phyloP scores from a whole-genome alignment of 2,329 filamentous ascomycete species.

The Clonostachys rosea region DNA sequence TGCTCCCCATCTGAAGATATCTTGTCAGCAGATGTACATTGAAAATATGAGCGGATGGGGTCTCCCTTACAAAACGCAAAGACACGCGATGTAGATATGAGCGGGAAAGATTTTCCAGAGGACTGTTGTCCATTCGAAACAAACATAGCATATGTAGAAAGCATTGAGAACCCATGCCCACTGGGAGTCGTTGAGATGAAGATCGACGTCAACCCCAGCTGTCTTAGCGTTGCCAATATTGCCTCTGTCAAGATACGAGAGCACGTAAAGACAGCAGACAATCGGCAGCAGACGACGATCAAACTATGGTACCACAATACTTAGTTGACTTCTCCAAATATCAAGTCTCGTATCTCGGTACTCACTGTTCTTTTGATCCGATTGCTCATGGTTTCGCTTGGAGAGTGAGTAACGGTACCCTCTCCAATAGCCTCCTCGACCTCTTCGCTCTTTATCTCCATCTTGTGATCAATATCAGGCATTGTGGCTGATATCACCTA shows the following conservation, averaged over 20 bases:
- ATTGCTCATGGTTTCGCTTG: no score
- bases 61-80: slow-evolving; percentile 5
- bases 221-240: slow-evolving; percentile 12
- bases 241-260: slow-evolving; percentile 13
- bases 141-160: slow-evolving; percentile 8
- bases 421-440: no score
- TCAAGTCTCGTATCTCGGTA: no score
- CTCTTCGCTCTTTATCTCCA: no score
- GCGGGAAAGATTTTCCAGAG: slow-evolving; percentile 7
- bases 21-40: background rate
- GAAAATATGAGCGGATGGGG: background rate
- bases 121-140: slow-evolving; percentile 6
- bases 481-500: no score
- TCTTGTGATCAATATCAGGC: no score
- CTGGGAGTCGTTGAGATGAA: slow-evolving; percentile 13
- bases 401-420: no score
- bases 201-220: slow-evolving; percentile 23
- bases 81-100: slow-evolving; percentile 3
- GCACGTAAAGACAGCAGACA: slow-evolving; percentile 4
- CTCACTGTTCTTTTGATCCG: no score
- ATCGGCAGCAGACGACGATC: slow-evolving; percentile 2
- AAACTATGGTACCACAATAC: background rate
- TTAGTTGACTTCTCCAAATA: no score
- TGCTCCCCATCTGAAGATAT: background rate
- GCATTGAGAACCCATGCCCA: slow-evolving; percentile 7